Evolutionary conservation across 495 filamentous ascomycete genomes (phyloP), one percentile per base, ranked within the genome.

Genomic region (Penicillium dipodomyicola): DNA sequence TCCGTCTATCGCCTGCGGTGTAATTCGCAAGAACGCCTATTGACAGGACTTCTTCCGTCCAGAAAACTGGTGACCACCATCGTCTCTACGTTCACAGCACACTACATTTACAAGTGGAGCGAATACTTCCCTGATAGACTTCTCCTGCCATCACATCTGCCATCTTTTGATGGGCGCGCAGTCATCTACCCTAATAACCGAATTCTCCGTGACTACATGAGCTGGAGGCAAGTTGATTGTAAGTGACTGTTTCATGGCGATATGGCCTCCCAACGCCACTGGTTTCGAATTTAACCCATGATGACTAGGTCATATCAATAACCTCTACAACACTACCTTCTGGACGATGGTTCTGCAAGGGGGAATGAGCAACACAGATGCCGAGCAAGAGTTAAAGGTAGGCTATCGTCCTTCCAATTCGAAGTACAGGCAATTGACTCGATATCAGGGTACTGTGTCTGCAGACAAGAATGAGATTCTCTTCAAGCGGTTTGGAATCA

Each of bases 201-300:
- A 64, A 92, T 93, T 67, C 66, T 97, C 55, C 81, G 92, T 40
- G 94, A 98, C 68, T 98, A 98, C 70, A 84, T 97, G 83, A 91
- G 88, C 63, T 98, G 94, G 94, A 80, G 94, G 59, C 94, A 98
- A 72, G 94, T 89, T 33, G 94, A 98, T 69, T 97, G 93, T 95
- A 68, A 68, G 87, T 73, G 37, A 42, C 23, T n/a, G 14, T 30
- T 41, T 25, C 22, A 52, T 30, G 20, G 32, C 3, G 7, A 14
- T 0, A 3, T 30, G 23, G 30, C 25, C 9, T 40, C 23, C 55
- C 0, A 17, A 55, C 41, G 30, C 9, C 5, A 39, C 22, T 35
- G 15, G 43, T 17, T 22, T 11, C 5, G n/a, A 10, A 5, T 7
- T 43, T 54, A 35, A 54, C 29, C 8, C 20, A 22, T 15, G 40